Percentiles rank a stretch among this genome's conserved stretches.
phyloP scores from a whole-genome alignment of 495 filamentous ascomycete species.

The Xylaria curta region DNA sequence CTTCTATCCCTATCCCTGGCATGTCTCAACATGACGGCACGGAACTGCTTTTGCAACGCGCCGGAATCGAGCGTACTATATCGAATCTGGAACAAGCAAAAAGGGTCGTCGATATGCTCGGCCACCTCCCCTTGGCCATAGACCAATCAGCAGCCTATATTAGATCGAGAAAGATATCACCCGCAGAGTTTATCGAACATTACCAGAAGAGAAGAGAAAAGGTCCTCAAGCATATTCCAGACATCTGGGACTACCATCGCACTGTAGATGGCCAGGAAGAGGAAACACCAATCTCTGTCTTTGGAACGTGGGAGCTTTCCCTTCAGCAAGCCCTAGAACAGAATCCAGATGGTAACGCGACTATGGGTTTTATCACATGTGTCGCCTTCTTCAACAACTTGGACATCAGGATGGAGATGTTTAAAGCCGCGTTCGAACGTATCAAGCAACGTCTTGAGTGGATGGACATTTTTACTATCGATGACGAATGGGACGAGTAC shows the following conservation, averaged over 20 bases:
- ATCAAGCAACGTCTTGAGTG: not conserved
- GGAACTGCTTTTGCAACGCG: not conserved
- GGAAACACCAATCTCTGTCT: conserved; percentile 10
- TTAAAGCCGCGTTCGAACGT: conserved; percentile 10
- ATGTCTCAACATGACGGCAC: conserved; percentile 18
- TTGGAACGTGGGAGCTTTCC: conserved; percentile 16
- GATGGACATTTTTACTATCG: conserved; percentile 3
- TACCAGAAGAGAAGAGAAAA: conserved; percentile 18
- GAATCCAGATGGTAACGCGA: not conserved
- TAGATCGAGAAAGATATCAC: conserved; percentile 15
- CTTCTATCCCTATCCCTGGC: conserved; percentile 5
- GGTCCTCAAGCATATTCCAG: conserved; percentile 3
- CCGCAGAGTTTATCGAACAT: conserved; percentile 3
- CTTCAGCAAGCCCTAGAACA: conserved; percentile 16
- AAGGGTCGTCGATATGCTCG: conserved; percentile 14
- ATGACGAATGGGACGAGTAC: conserved; percentile 18
- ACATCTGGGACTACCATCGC: conserved; percentile 18
- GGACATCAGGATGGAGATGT: conserved; percentile 16
- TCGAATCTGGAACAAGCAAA: conserved; percentile 19
- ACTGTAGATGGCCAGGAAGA: conserved; percentile 5
- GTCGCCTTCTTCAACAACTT: conserved; percentile 17
- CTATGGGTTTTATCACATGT: not conserved
- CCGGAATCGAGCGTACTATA: conserved; percentile 9
- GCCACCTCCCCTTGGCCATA: conserved; percentile 1
- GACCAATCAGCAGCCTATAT: conserved; percentile 17